These are phyloP conservation scores for Heritiera fomes DNA, from an alignment of 345 rosid species.

Conservation along the genomic window DNA sequence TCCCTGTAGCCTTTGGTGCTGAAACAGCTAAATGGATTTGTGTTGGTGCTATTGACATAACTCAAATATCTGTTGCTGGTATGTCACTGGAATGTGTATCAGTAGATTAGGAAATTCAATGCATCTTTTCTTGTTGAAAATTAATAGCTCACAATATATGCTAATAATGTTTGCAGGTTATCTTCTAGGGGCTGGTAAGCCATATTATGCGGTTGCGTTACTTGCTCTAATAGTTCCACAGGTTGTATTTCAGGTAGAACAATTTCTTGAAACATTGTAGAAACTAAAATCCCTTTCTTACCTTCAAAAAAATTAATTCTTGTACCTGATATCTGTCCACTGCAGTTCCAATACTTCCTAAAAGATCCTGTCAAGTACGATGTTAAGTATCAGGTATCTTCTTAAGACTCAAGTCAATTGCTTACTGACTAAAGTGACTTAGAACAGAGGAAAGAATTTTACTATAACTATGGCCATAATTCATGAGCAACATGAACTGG, in stretches of 20 bases:
- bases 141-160: background rate
- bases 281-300: background rate
- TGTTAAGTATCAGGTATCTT: constrained; percentile 87
- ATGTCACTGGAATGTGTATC: constrained; percentile 15
- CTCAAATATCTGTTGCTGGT: constrained; percentile 95
- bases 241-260: constrained; percentile 78
- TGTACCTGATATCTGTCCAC: background rate
- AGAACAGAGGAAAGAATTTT: background rate
- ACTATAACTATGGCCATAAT: background rate
- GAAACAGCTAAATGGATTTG: constrained; percentile 99
- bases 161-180: constrained; percentile 56
- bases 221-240: constrained; percentile 79
- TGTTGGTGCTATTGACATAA: constrained; percentile 94
- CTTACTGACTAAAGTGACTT: background rate
- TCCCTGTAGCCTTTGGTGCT: constrained; percentile 96
- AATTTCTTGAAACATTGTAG: constrained; percentile 1
- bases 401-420: background rate
- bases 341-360: constrained; percentile 89
- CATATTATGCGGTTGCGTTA: constrained; percentile 81
- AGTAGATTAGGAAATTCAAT: background rate
- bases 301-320: background rate
- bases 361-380: constrained; percentile 95
- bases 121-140: background rate
- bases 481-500: background rate
- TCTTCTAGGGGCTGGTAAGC: constrained; percentile 91